Evolutionary conservation across 108 stramenopile genomes (phyloP), one percentile per base, ranked within the genome.

Genomic region (Aurantiochytrium sp.): DNA sequence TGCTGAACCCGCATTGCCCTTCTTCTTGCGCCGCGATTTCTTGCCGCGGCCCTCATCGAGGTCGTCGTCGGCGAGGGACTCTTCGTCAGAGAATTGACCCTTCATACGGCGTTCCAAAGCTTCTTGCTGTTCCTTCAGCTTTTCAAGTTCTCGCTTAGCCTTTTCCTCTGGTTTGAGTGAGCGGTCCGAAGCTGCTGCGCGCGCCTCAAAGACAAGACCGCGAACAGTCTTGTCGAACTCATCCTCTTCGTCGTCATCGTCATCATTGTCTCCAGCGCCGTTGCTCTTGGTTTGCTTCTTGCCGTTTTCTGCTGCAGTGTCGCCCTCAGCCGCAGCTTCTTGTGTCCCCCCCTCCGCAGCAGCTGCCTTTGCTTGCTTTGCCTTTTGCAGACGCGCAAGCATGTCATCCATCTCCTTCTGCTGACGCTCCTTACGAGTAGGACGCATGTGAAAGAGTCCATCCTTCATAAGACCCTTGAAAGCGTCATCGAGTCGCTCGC

Each of bases 141-240:
- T 59, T 44, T 90, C 58, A 12, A 49, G 72, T 4, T 88, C 88
- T n/a, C 88, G 87, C 57, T 72, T 55, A 5, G 90, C 90, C 8
- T 35, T 35, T 64, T 90, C 90, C 44, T 90, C 90, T 10, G 53
- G 49, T 18, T 28, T 90, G 3, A 88, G 59, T 12, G 90, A 64
- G 10, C 90, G 88, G 3, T 90, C 90, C 35, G 90, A 60, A 6
- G 90, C 87, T 12, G 87, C 55, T 60, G 59, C 87, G 35, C 87
- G 76, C 29, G 53, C 60, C 64, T 90, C 90, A 60, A 60, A 90
- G 3, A 44, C 59, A 29, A 90, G 87, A 18, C 72, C 88, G 19
- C 44, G 45, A 10, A 90, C 42, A 0, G 55, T 53, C 28, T 35
- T 28, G 44, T 90, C 90, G 55, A 72, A 90, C 25, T 88, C 69